A percentile compares a stretch with the other conserved stretches of the same genome.
These are phyloP conservation scores for Sporothrix euskadiensis DNA, from an alignment of 2,329 filamentous ascomycete species.

Conservation along the genomic window DNA sequence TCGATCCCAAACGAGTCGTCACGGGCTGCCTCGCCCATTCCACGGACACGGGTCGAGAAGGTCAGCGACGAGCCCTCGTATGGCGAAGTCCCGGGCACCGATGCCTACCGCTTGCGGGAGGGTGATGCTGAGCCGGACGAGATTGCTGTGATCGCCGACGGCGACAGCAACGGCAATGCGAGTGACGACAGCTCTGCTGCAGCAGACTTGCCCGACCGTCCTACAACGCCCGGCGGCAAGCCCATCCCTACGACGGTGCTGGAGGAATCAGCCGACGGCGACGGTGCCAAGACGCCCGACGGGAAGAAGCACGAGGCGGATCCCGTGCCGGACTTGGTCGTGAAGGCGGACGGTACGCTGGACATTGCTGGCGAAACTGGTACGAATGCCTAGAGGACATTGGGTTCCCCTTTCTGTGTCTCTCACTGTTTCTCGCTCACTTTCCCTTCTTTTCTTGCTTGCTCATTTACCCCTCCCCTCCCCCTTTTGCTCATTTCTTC, in stretches of 20 bases:
- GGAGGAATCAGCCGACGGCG: conserved; percentile 52
- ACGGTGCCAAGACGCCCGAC: conserved; percentile 47
- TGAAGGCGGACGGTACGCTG: conserved; percentile 49
- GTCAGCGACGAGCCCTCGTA: conserved; percentile 59
- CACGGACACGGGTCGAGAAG: conserved; percentile 60
- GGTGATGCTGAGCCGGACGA: conserved; percentile 62
- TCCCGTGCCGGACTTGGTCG: conserved; percentile 54
- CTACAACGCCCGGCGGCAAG: conserved; percentile 41
- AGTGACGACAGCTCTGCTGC: not conserved
- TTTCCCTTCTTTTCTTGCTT: not conserved
- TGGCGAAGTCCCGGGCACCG: conserved; percentile 63
- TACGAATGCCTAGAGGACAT: conserved; percentile 42
- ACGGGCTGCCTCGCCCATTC: conserved; percentile 51
- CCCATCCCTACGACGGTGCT: conserved; percentile 55
- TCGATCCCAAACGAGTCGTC: conserved; percentile 50
- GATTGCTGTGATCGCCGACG: conserved; percentile 52
- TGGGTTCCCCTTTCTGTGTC: conserved; percentile 28
- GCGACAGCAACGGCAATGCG: conserved; percentile 28
- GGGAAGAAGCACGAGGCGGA: conserved; percentile 53
- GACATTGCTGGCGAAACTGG: conserved; percentile 39
- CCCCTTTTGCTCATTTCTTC: not conserved
- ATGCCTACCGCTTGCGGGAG: conserved; percentile 57
- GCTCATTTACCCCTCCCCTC: not conserved
- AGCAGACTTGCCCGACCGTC: conserved; percentile 5
- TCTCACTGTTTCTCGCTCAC: conserved; percentile 32